Percentiles rank a stretch among this genome's conserved stretches.
Conservation (phyloP, 805 yeast species). For the Starmerella tilneyi region DNA sequence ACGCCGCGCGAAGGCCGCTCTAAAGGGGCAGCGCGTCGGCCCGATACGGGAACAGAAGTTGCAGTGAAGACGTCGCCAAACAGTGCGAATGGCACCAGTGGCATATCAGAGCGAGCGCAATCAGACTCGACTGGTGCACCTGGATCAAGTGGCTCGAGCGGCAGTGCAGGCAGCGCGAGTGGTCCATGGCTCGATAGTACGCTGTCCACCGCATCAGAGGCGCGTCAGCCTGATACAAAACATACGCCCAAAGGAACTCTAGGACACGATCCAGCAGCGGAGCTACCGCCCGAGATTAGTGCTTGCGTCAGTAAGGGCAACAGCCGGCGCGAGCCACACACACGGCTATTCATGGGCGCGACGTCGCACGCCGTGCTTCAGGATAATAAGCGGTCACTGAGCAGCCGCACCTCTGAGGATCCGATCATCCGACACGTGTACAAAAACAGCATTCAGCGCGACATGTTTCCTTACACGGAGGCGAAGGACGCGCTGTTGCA, state of each 20-base stretch:
- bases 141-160: no score
- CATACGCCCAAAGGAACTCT: neutral
- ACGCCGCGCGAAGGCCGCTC: constrained; percentile 42
- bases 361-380: constrained; percentile 10
- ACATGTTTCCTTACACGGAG: constrained; percentile 29
- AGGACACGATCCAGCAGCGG: neutral
- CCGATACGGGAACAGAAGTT: neutral
- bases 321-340: neutral
- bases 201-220: no score
- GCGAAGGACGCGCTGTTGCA: constrained; percentile 36
- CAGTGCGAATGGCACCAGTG: neutral
- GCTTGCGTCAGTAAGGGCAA: neutral
- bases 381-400: neutral
- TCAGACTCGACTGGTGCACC: neutral
- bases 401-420: neutral
- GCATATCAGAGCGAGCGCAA: neutral
- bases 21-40: constrained; percentile 5
- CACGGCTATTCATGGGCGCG: constrained; percentile 10
- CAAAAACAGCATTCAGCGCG: neutral
- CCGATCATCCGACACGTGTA: constrained; percentile 2
- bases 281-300: constrained; percentile 4
- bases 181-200: no score
- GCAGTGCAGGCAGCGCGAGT: neutral
- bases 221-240: constrained; percentile 9
- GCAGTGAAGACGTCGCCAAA: neutral